Conservation (phyloP, 192 early-diverging fungal genomes). For the Podila horticola region DNA sequence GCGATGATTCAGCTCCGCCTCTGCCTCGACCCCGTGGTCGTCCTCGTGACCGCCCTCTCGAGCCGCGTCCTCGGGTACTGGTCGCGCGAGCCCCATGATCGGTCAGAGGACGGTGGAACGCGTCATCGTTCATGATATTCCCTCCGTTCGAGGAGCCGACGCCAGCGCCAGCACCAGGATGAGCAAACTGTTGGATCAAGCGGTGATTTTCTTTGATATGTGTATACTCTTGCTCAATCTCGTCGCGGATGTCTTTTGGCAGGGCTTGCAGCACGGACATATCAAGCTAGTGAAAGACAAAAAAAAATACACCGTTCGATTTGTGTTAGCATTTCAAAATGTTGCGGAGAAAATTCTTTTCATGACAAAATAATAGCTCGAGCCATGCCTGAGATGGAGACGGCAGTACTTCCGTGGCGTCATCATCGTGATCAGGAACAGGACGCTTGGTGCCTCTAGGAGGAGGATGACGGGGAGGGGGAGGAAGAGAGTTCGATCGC, state of each 20-base stretch:
- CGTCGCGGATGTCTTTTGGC: constrained; percentile 42
- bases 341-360: no score
- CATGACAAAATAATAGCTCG: no score
- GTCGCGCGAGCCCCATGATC: neutral
- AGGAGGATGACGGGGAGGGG: no score
- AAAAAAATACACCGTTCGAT: neutral
- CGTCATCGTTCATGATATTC: no score
- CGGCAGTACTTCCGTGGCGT: neutral
- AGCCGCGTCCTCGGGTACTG: neutral
- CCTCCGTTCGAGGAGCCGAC: neutral
- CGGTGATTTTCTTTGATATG: constrained; percentile 33
- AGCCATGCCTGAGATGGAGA: neutral
- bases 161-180: neutral
- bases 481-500: neutral
- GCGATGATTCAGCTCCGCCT: neutral
- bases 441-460: neutral
- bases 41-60: neutral
- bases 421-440: neutral
- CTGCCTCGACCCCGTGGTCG: neutral
- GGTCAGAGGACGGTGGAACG: neutral
- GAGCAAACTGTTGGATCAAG: constrained; percentile 27
- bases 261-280: constrained; percentile 34
- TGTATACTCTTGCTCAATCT: constrained; percentile 49
- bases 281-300: constrained; percentile 21
- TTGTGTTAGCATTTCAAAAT: no score